Evolutionary conservation across 805 yeast genomes (phyloP).

Genomic region (Yamadazyma takamatsuzukensis): DNA sequence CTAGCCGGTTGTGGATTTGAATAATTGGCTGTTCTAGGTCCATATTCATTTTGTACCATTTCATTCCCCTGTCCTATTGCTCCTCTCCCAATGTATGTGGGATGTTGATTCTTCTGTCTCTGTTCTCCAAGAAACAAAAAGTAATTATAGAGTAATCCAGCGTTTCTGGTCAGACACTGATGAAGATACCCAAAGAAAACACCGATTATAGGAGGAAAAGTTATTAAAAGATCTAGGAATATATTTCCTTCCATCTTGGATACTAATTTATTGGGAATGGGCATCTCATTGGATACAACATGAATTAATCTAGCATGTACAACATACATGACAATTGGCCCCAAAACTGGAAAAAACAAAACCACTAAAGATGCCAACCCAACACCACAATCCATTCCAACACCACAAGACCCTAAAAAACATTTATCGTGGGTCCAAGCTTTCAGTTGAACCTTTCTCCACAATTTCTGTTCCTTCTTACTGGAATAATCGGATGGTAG

Average conservation of each 20-base stretch:
- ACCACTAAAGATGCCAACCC: constrained; percentile 76
- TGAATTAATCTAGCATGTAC: constrained; percentile 67
- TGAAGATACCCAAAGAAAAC: constrained; percentile 74
- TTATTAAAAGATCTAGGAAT: constrained; percentile 64
- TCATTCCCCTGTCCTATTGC: constrained; percentile 8
- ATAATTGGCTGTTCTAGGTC: constrained; percentile 4
- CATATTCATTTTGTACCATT: constrained; percentile 1
- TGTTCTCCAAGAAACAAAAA: constrained; percentile 17
- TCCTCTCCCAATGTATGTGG: constrained; percentile 19
- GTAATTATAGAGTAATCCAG: constrained; percentile 62
- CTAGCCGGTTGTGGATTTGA: constrained; percentile 7
- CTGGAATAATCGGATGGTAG: constrained; percentile 51
- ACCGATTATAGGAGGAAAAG: constrained; percentile 81
- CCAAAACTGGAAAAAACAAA: constrained; percentile 70
- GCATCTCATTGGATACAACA: constrained; percentile 53
- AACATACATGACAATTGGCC: constrained; percentile 77
- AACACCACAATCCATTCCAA: constrained; percentile 66
- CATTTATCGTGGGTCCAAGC: constrained; percentile 91
- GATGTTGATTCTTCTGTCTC: constrained; percentile 15
- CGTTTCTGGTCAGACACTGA: constrained; percentile 85
- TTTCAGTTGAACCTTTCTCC: constrained; percentile 68
- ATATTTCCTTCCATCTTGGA: constrained; percentile 78
- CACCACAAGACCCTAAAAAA: constrained; percentile 67
- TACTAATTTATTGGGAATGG: constrained; percentile 54
- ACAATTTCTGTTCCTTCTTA: constrained; percentile 57